Conservation (phyloP, 345 rosid genomes). For the Excoecaria cochinchinensis region DNA sequence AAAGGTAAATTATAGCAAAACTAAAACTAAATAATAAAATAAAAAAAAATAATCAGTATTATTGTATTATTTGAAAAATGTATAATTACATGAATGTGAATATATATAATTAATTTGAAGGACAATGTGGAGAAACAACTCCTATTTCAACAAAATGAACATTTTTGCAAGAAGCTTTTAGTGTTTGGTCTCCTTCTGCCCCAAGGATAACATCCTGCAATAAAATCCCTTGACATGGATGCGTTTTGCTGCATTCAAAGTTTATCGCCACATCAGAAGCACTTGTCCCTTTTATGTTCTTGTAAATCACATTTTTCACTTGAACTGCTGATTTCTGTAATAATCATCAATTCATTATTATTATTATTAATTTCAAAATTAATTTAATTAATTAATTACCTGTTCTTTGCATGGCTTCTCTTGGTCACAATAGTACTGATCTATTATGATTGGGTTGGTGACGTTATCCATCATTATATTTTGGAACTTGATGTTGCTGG, state of each 20-base stretch:
- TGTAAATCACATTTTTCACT: conserved; percentile 63
- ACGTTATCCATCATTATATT: conserved; percentile 73
- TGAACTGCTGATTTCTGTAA: conserved; percentile 66
- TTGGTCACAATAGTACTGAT: conserved; percentile 83
- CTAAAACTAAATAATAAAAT: background rate
- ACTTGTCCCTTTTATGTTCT: conserved; percentile 71
- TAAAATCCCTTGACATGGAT: conserved; percentile 65
- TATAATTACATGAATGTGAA: background rate
- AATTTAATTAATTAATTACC: conserved; percentile 34
- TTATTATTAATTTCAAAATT: background rate
- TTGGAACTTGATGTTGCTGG: conserved; percentile 63
- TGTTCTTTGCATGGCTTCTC: conserved; percentile 57
- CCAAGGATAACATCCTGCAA: conserved; percentile 46
- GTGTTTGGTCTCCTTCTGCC: conserved; percentile 21
- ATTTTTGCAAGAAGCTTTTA: conserved; percentile 55
- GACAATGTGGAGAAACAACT: conserved; percentile 55
- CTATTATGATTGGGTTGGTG: conserved; percentile 75
- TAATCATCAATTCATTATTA: background rate
- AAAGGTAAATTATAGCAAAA: too few relatives aligned
- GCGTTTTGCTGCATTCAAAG: conserved; percentile 56
- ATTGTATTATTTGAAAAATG: background rate
- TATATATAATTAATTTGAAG: conserved; percentile 6
- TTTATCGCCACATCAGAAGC: conserved; percentile 65
- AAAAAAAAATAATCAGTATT: background rate
- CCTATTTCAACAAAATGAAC: conserved; percentile 40